Base-by-base conservation (phyloP, 1,139 yeast species). In the Protomyces inundatus region DNA sequence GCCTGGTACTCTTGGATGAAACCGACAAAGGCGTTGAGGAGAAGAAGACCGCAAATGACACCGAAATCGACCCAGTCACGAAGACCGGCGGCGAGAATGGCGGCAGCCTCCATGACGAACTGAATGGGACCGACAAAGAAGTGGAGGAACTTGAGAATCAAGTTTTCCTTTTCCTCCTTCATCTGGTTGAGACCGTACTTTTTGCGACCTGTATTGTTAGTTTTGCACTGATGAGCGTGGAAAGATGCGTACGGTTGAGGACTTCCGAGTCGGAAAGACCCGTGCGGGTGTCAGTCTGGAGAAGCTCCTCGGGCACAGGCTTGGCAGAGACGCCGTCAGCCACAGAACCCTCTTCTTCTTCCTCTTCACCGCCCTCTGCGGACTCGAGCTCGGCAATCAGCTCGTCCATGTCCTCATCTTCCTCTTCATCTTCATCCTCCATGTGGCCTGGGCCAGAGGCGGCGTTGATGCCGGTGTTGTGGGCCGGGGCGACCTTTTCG, bases 11-110 rank as follows among this genome's bases (percentile, higher is more conserved):
- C 98, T 82, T 91, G 97, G 72, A 90, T 82, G 85, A 90, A 91
- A 84, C 98, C 98, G 77, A 91, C 97, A 73, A 81, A 80, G 70
- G 97, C 97, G 80, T 91, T 91, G 77, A 91, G 85, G 77, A 87
- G 74, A 73, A 91, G 82, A 74, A 91, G 81, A 78, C 88, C 97
- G 79, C 90, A 85, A 76, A 91, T 90, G 77, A 91, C 97, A 84
- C 97, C 97, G 82, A 90, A 90, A 84, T 90, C 97, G 76, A 91
- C 97, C 97, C 97, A 91, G 81, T 90, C 97, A 81, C 90, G 95
- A 75, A 91, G 84, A 87, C 97, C 97, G 70, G 96, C 96, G 73
- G 98, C 97, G 78, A 91, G 83, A 69, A 90, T 84, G 73, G 97
- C 97, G 74, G 98, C 98, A 76, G 96, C 79, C 81, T 90, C 97